phyloP scores from a whole-genome alignment of 345 rosid genomes.

The Eucalyptus camaldulensis region DNA sequence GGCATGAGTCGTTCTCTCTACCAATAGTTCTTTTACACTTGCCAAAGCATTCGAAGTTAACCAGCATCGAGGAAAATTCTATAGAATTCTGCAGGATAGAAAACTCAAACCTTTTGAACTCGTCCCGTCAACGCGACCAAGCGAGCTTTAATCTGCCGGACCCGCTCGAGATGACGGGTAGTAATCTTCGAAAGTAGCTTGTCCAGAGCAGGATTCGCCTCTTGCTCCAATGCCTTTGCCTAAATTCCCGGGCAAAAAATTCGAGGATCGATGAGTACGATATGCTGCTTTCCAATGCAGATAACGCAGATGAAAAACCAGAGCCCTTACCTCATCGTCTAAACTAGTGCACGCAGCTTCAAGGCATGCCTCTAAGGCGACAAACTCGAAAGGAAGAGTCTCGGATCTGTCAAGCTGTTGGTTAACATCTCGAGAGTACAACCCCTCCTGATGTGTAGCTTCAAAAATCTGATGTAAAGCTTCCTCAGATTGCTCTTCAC shows the following conservation, averaged over 20 bases:
- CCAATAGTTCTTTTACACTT: neutral
- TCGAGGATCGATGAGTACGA: neutral
- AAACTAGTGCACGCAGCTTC: slow-evolving; percentile 63
- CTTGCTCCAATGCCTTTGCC: slow-evolving; percentile 51
- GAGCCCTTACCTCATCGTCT: slow-evolving; percentile 33
- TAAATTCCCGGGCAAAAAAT: neutral
- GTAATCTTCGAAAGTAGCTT: slow-evolving; percentile 58
- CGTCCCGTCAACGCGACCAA: slow-evolving; percentile 55
- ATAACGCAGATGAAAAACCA: neutral
- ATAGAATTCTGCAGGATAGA: neutral
- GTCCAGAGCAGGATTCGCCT: slow-evolving; percentile 61
- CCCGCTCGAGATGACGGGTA: slow-evolving; percentile 51
- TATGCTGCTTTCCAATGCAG: neutral
- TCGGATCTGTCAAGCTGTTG: slow-evolving; percentile 20
- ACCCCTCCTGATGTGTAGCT: neutral
- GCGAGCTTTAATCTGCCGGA: slow-evolving; percentile 56
- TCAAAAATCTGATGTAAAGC: neutral
- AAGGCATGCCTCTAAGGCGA: slow-evolving; percentile 57
- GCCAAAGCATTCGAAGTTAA: neutral
- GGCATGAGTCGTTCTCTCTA: neutral
- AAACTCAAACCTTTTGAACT: slow-evolving; percentile 45
- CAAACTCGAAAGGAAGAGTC: slow-evolving; percentile 58
- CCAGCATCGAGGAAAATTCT: neutral
- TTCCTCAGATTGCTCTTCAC: neutral
- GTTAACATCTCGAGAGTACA: neutral